Evolutionary conservation across 345 rosid genomes (phyloP).

Genomic region (Trapa incisa): DNA sequence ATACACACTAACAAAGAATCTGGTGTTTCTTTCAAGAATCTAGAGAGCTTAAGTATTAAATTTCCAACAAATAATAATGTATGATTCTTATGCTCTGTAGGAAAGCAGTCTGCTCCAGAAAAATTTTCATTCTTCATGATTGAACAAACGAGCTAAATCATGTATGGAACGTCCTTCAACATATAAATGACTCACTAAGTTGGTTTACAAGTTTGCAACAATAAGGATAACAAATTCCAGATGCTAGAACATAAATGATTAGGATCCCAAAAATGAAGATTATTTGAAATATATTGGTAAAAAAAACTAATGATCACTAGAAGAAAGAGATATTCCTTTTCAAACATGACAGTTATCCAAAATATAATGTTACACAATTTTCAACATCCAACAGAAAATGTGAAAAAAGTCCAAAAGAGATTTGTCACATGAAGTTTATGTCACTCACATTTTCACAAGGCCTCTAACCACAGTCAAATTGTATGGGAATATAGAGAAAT

Average conservation of each 20-base stretch:
- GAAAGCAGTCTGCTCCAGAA: not conserved
- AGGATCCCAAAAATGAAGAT: not conserved
- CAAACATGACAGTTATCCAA: not conserved
- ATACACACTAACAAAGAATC: not conserved
- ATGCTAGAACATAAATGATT: not conserved
- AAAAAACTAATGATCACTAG: no score
- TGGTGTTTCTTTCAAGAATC: not conserved
- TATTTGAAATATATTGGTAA: no score
- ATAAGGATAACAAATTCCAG: not conserved
- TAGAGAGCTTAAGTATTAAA: not conserved
- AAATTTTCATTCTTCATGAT: not conserved
- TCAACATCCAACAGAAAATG: not conserved
- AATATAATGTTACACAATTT: not conserved
- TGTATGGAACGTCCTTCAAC: not conserved
- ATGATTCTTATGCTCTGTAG: not conserved
- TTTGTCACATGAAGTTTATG: not conserved
- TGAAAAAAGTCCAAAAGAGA: not conserved
- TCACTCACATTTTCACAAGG: not conserved
- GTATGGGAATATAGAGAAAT: not conserved
- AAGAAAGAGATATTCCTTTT: no score
- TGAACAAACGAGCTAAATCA: not conserved
- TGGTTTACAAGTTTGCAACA: not conserved
- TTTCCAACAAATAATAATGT: not conserved
- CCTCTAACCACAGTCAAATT: not conserved
- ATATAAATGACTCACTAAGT: no score